A percentile compares a stretch with the other conserved stretches of the same genome.
Conservation (phyloP, 768 basidiomycete genomes). For the Roridomyces roridus region DNA sequence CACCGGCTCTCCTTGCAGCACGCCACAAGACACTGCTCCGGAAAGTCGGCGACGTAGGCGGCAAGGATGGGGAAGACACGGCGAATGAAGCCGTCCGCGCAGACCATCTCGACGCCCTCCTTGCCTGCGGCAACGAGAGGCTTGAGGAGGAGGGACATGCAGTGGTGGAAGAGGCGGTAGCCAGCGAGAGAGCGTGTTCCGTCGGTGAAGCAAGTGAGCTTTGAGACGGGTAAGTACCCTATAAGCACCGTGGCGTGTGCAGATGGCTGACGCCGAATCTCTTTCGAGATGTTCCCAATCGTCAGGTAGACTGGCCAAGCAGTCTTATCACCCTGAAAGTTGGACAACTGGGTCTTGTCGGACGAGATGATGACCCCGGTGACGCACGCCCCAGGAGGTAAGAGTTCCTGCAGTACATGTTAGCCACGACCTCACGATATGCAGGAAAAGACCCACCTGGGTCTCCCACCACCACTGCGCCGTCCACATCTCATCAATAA, state of each 20-base stretch:
- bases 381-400: conserved; percentile 17
- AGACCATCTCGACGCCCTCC: conserved; percentile 34
- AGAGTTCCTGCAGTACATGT: background rate
- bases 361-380: conserved; percentile 37
- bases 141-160: conserved; percentile 25
- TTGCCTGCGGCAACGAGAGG: conserved; percentile 29
- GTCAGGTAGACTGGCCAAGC: conserved; percentile 34
- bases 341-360: conserved; percentile 36
- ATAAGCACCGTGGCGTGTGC: no score
- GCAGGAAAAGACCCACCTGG: conserved; percentile 25
- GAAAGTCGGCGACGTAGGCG: conserved; percentile 36
- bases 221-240: conserved; percentile 38
- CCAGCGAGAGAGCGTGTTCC: conserved; percentile 18
- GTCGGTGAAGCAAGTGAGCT: conserved; percentile 32
- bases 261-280: no score
- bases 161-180: conserved; percentile 40
- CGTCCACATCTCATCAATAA: conserved; percentile 32
- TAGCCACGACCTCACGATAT: no score
- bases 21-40: conserved; percentile 35
- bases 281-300: no score
- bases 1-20: conserved; percentile 11
- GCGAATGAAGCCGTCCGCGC: conserved; percentile 32
- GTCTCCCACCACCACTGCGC: no score
- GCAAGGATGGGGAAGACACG: conserved; percentile 29
- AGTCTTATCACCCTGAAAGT: conserved; percentile 29